Evolutionary conservation across 2,329 filamentous ascomycete species (phyloP).

Genomic region (Chaetomiaceae sp.): DNA sequence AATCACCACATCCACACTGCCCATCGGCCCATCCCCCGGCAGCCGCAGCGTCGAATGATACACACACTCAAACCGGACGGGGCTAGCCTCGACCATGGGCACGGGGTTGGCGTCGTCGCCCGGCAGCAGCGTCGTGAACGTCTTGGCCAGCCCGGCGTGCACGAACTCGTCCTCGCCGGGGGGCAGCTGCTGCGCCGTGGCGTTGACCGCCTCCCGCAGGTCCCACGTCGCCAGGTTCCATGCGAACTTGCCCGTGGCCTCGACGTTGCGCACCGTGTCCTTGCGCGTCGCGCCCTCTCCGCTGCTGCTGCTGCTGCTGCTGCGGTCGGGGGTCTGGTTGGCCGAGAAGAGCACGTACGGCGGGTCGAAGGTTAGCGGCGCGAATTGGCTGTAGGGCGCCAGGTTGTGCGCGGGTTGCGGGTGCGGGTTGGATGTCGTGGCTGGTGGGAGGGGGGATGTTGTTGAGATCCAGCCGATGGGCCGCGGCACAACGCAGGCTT

Average conservation of each 20-base stretch:
- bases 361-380: slow-evolving; percentile 57
- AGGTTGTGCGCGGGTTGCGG: slow-evolving; percentile 39
- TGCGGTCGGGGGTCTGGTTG: slow-evolving; percentile 43
- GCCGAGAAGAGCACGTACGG: slow-evolving; percentile 57
- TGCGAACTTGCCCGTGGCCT: slow-evolving; percentile 49
- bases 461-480: slow-evolving; percentile 60
- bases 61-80: slow-evolving; percentile 53
- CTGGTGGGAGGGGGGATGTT: slow-evolving; percentile 30
- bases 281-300: slow-evolving; percentile 34
- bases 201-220: slow-evolving; percentile 50
- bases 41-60: slow-evolving; percentile 49
- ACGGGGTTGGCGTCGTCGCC: slow-evolving; percentile 26
- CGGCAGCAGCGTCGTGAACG: slow-evolving; percentile 31
- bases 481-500: slow-evolving; percentile 53
- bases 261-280: slow-evolving; percentile 51
- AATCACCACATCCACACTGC: slow-evolving; percentile 51
- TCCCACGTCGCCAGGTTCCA: slow-evolving; percentile 56
- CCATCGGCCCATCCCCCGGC: slow-evolving; percentile 52
- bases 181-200: slow-evolving; percentile 44
- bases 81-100: slow-evolving; percentile 48
- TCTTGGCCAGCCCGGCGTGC: slow-evolving; percentile 43
- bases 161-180: slow-evolving; percentile 50
- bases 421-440: slow-evolving; percentile 26
- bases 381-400: slow-evolving; percentile 57
- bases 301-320: too few relatives aligned